A percentile compares a stretch with the other conserved stretches of the same genome.
Evolutionary conservation across 179 eudicot species (phyloP).

Genomic region (Silene noctiflora): DNA sequence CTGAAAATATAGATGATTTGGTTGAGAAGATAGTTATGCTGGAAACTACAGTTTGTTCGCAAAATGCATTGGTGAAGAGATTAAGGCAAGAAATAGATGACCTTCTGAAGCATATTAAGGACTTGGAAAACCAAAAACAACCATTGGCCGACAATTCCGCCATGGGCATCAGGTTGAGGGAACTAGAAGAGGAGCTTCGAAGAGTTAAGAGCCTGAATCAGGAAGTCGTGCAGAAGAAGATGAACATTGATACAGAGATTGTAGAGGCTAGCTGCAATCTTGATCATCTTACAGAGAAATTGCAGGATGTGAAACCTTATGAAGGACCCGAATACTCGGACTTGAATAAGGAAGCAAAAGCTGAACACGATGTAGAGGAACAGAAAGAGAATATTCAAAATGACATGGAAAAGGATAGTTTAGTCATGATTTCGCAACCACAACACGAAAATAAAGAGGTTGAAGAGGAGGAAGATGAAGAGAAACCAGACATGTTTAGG

Average conservation of each 20-base stretch:
- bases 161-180: slow-evolving; percentile 38
- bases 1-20: slow-evolving; percentile 77
- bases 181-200: slow-evolving; percentile 57
- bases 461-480: slow-evolving; percentile 38
- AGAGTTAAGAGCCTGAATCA: slow-evolving; percentile 47
- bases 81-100: slow-evolving; percentile 51
- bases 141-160: slow-evolving; percentile 30
- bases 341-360: slow-evolving; percentile 24
- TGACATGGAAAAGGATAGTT: slow-evolving; percentile 27
- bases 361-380: slow-evolving; percentile 28
- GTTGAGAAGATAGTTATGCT: slow-evolving; percentile 63
- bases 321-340: slow-evolving; percentile 36
- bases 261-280: slow-evolving; percentile 50
- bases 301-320: slow-evolving; percentile 51
- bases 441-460: slow-evolving; percentile 29
- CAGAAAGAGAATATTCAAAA: slow-evolving; percentile 36
- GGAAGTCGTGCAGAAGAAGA: slow-evolving; percentile 38
- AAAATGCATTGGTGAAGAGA: slow-evolving; percentile 58
- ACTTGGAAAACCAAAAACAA: slow-evolving; percentile 53
- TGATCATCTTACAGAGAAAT: slow-evolving; percentile 55
- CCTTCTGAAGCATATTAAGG: slow-evolving; percentile 49
- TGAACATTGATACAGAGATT: slow-evolving; percentile 37
- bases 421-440: slow-evolving; percentile 3
- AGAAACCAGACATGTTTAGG: slow-evolving; percentile 25
- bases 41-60: slow-evolving; percentile 63